A percentile compares a stretch with the other conserved stretches of the same genome.
phyloP scores from a whole-genome alignment of 2,329 filamentous ascomycete species.

The Trichoderma asperellum region DNA sequence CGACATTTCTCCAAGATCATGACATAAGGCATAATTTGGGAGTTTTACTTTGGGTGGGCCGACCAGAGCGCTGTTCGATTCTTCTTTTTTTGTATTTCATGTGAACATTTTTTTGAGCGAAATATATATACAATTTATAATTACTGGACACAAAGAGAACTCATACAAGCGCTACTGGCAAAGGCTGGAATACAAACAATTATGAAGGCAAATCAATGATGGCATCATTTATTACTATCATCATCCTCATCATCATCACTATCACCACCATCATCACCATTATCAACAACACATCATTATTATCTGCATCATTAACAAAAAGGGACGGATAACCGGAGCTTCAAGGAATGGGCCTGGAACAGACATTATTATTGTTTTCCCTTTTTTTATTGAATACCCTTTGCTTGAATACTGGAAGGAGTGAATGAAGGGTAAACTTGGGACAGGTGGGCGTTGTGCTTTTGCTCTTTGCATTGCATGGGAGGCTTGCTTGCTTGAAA shows the following conservation, averaged over 20 bases:
- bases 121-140: slow-evolving; percentile 3
- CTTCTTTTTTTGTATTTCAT: neutral
- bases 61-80: neutral
- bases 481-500: slow-evolving; percentile 1
- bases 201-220: neutral
- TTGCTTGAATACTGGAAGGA: neutral
- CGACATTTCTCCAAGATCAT: slow-evolving; percentile 33
- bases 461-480: slow-evolving; percentile 7
- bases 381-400: neutral
- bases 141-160: neutral
- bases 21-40: neutral
- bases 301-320: neutral
- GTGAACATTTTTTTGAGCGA: neutral
- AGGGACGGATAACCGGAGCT: slow-evolving; percentile 1
- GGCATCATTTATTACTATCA: neutral
- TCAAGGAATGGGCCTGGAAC: slow-evolving; percentile 6
- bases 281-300: neutral
- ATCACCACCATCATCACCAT: neutral
- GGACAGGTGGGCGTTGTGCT: slow-evolving; percentile 3
- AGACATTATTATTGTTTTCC: neutral
- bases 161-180: slow-evolving; percentile 7
- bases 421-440: neutral
- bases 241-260: neutral
- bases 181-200: neutral
- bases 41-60: neutral